Conservation (phyloP, 257 asterid species). For the Knoxia roxburghii region DNA sequence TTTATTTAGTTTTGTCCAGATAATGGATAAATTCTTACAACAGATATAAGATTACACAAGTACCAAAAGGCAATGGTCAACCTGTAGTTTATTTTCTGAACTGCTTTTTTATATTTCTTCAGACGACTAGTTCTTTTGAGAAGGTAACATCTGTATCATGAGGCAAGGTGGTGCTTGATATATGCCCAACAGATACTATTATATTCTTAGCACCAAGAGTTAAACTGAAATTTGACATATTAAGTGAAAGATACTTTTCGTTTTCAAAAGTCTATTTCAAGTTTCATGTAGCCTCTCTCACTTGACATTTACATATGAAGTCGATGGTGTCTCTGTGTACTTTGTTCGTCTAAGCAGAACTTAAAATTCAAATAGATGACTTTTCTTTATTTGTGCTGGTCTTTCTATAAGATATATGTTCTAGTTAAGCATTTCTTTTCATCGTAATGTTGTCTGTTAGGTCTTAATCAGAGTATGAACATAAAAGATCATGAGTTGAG, state of each 20-base stretch:
- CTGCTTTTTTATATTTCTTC: too few species aligned
- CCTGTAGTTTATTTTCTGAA: not conserved
- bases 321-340: not conserved
- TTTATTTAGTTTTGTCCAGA: not conserved
- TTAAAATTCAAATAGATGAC: not conserved
- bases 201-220: not conserved
- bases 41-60: not conserved
- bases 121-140: not conserved
- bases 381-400: not conserved
- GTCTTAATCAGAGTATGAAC: conserved; percentile 33
- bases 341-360: not conserved
- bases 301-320: not conserved
- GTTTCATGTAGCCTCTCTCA: not conserved
- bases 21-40: not conserved
- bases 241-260: not conserved
- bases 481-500: conserved; percentile 57
- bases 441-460: conserved; percentile 36
- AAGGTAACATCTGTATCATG: not conserved
- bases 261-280: not conserved
- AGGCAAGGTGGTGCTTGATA: not conserved
- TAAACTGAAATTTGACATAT: not conserved
- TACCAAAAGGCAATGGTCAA: not conserved
- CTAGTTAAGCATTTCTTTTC: not conserved
- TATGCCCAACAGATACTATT: not conserved
- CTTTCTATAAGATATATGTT: not conserved